Percentiles rank a stretch among this genome's conserved stretches.
phyloP scores from a whole-genome alignment of 225 moss, liverwort and hornwort genomes.

The Neckera pumila region DNA sequence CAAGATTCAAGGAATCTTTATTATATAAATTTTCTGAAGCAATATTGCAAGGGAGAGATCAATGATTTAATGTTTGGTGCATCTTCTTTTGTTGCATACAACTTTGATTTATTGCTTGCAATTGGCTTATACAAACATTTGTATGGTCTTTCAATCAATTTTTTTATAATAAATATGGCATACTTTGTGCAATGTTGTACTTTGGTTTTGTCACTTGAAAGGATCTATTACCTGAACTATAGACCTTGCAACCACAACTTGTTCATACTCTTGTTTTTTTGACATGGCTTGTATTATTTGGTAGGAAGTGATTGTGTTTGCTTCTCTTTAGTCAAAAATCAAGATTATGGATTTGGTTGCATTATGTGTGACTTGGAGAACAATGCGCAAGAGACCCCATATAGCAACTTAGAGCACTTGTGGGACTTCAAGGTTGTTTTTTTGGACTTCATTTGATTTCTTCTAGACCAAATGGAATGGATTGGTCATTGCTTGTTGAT shows the following conservation, averaged over 20 bases:
- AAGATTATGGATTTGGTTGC: neutral
- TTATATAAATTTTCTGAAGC: accelerated
- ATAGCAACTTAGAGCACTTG: neutral
- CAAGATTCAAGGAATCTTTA: neutral
- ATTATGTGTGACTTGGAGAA: neutral
- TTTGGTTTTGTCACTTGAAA: neutral
- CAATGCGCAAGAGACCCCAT: neutral
- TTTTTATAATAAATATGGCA: neutral
- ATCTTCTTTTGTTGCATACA: too few relatives aligned
- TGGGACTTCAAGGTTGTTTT: neutral
- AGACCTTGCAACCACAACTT: neutral
- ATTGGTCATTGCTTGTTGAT: neutral
- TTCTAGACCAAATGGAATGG: neutral
- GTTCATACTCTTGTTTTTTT: neutral
- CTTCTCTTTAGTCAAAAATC: neutral
- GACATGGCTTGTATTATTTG: neutral
- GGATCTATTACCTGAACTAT: neutral
- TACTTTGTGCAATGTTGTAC: neutral
- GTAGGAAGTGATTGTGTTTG: neutral
- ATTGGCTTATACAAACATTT: neutral
- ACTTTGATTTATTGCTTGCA: too few relatives aligned
- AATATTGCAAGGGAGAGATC: neutral
- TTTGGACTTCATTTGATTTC: neutral
- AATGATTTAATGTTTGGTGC: too few relatives aligned
- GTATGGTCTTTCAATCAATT: neutral